Evolutionary conservation across 805 yeast species (phyloP).

Genomic region (Pichia scutulata): DNA sequence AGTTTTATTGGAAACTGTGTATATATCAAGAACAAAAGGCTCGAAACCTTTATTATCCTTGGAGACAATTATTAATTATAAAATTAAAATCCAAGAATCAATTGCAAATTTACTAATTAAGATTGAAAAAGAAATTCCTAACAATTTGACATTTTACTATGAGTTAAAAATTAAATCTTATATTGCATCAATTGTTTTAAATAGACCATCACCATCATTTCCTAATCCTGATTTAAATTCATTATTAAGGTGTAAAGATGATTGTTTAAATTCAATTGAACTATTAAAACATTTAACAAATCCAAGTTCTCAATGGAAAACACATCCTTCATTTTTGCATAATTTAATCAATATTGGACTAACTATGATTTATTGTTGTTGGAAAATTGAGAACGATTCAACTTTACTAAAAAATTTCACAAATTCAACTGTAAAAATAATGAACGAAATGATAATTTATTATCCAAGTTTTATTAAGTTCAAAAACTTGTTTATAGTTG

Average conservation of each 20-base stretch:
- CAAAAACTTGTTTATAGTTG: constrained; percentile 14
- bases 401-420: constrained; percentile 13
- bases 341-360: constrained; percentile 19
- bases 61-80: constrained; percentile 12
- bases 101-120: constrained; percentile 14
- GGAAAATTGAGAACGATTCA: constrained; percentile 17
- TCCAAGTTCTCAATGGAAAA: constrained; percentile 12
- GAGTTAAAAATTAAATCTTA: constrained; percentile 16
- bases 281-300: constrained; percentile 10
- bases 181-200: constrained; percentile 15
- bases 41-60: constrained; percentile 14
- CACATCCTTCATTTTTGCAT: constrained; percentile 18
- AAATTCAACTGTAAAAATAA: constrained; percentile 7
- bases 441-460: constrained; percentile 15
- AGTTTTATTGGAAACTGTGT: constrained; percentile 20
- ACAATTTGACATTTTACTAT: constrained; percentile 11
- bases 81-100: constrained; percentile 10
- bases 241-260: constrained; percentile 12
- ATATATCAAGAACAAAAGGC: constrained; percentile 20
- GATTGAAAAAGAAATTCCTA: constrained; percentile 16
- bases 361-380: constrained; percentile 21
- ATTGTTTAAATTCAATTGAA: constrained; percentile 13
- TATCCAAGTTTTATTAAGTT: constrained; percentile 16
- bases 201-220: constrained; percentile 22
- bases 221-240: constrained; percentile 15